Base-by-base conservation (phyloP, 1,139 yeast genomes). In the Pichia norvegensis region DNA sequence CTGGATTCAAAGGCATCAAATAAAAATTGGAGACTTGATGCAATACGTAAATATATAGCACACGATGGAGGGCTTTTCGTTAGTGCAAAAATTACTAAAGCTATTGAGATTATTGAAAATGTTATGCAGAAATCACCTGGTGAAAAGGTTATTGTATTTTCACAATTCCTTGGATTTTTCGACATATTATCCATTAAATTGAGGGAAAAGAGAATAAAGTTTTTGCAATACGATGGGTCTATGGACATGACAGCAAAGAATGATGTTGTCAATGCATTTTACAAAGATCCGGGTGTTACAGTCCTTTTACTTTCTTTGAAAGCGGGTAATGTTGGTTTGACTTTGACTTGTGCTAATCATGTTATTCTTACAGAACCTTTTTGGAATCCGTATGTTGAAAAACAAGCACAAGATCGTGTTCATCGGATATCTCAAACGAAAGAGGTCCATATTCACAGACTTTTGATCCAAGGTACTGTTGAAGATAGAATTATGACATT, bases 351-450 rank as follows among this genome's bases (percentile, higher is more conserved):
- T 67, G 97, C 97, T 0, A 84, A 87, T 37, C 96, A 87, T 62
- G 95, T 90, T 11, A 78, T 90, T 43, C 75, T 90, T 13, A 75
- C 86, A 71, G 97, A 90, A 62, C 97, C 97, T 16, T 90, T 87
- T 61, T 90, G 97, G 97, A 90, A 90, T 60, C 97, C 97, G 1
- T 90, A 75, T 63, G 95, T 90, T 4, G 97, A 90, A 64, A 95
- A 85, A 41, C 97, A 90, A 66, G 97, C 97, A 0, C 87, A 85
- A 76, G 97, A 87, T 63, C 77, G 98, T 54, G 95, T 94, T 7
- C 92, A 92, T 66, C 76, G 98, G 63, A 85, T 90, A 54, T 96
- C 97, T 7, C 98, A 90, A 65, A 74, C 76, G 31, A 70, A 78
- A 47, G 81, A 80, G 38, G 97, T 90, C 14, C 69, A 65, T 53